Percentiles rank a stretch among this genome's conserved stretches.
Conservation (phyloP, 192 early-diverging fungal genomes). For the Lobosporangium transversale region DNA sequence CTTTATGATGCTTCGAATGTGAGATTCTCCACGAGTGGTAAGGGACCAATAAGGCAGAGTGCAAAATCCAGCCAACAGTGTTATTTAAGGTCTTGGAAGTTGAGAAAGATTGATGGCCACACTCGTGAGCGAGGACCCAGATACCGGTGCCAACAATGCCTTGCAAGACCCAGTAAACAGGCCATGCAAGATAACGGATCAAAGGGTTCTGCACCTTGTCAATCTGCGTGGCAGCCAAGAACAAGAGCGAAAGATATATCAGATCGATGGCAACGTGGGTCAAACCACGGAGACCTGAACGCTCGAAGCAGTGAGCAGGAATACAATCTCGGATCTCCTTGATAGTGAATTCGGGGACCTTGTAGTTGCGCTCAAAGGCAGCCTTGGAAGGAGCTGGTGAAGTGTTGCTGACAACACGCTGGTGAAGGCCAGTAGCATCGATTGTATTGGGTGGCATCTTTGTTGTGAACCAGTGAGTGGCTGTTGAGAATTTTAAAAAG, state of each 20-base stretch:
- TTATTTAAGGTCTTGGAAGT: constrained; percentile 87
- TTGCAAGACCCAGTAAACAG: constrained; percentile 82
- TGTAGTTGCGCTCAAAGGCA: constrained; percentile 56
- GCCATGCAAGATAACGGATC: constrained; percentile 74
- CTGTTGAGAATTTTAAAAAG: constrained; percentile 14
- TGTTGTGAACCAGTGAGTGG: not conserved
- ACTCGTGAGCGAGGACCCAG: constrained; percentile 93
- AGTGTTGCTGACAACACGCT: constrained; percentile 14
- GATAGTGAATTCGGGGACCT: constrained; percentile 81
- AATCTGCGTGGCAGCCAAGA: constrained; percentile 75
- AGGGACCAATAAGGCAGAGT: constrained; percentile 90
- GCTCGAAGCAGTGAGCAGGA: constrained; percentile 93
- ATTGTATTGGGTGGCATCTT: constrained; percentile 53
- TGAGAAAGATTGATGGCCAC: constrained; percentile 94
- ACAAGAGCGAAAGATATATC: constrained; percentile 69
- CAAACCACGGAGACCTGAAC: constrained; percentile 82
- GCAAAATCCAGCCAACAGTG: constrained; percentile 87
- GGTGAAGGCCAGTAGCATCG: constrained; percentile 50
- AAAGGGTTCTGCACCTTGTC: constrained; percentile 58
- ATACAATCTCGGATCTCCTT: constrained; percentile 92
- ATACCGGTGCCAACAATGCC: constrained; percentile 88
- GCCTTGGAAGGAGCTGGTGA: constrained; percentile 11
- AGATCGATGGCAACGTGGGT: constrained; percentile 84
- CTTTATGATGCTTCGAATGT: constrained; percentile 94
- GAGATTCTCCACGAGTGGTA: constrained; percentile 94